Conservation (phyloP, 1,139 yeast genomes). For the Nakaseomyces glabratus region DNA sequence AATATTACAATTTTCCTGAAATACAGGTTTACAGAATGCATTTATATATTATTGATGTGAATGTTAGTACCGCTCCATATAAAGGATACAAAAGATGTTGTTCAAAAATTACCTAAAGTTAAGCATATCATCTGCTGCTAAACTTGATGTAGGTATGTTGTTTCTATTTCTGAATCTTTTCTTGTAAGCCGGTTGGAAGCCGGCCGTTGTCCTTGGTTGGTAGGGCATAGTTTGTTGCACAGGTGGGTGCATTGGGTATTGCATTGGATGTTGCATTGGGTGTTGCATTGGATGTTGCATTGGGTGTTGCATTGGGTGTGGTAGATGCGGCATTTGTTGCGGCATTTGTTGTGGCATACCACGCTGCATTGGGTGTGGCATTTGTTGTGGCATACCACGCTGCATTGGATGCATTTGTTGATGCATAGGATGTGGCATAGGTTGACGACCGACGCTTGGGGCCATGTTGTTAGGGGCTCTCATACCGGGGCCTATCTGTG, state of each 20-base stretch:
- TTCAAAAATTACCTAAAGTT: constrained; percentile 1
- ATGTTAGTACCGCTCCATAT: not conserved
- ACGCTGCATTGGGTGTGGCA: constrained; percentile 9
- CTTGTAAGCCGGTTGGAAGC: constrained; percentile 32
- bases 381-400: constrained; percentile 10
- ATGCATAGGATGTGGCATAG: constrained; percentile 9
- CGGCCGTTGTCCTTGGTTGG: constrained; percentile 3
- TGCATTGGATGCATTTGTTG: constrained; percentile 9
- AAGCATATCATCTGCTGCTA: constrained; percentile 13
- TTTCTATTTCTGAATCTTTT: constrained; percentile 27
- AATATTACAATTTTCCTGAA: constrained; percentile 6
- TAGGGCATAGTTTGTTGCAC: constrained; percentile 7
- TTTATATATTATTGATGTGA: too few relatives aligned
- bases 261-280: constrained; percentile 6
- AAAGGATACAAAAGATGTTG: not conserved
- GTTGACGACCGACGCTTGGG: constrained; percentile 7
- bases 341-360: constrained; percentile 9
- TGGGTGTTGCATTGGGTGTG: constrained; percentile 8
- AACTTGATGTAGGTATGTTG: constrained; percentile 7
- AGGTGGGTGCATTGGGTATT: constrained; percentile 6
- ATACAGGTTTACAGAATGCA: too few relatives aligned
- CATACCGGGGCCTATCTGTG: too few relatives aligned
- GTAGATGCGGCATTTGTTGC: constrained; percentile 10
- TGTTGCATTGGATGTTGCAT: constrained; percentile 8
- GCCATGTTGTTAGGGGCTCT: constrained; percentile 5